Evolutionary conservation across 192 early-diverging fungal species (phyloP).

Genomic region (Podila epigama): DNA sequence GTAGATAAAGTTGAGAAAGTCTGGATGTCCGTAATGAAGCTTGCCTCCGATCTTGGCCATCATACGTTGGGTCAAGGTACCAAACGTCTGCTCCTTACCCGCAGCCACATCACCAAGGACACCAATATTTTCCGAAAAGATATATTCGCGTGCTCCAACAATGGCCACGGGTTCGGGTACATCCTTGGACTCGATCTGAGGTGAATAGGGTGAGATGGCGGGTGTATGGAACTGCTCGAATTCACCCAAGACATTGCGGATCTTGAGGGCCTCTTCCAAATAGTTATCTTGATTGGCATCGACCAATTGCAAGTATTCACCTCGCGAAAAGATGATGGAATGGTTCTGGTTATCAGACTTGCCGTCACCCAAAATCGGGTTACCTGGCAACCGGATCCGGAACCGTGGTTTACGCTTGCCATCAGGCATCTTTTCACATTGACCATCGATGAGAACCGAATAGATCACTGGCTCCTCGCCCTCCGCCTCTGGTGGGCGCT

Average conservation of each 20-base stretch:
- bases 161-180: slow-evolving; percentile 79
- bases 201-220: slow-evolving; percentile 73
- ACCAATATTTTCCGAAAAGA: slow-evolving; percentile 87
- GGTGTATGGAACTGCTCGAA: slow-evolving; percentile 81
- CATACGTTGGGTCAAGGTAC: slow-evolving; percentile 84
- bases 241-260: slow-evolving; percentile 85
- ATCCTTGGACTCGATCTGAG: slow-evolving; percentile 57
- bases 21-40: slow-evolving; percentile 90
- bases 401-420: slow-evolving; percentile 83
- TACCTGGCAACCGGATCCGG: slow-evolving; percentile 79
- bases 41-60: slow-evolving; percentile 86
- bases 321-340: slow-evolving; percentile 83
- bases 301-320: slow-evolving; percentile 86
- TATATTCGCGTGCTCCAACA: slow-evolving; percentile 87
- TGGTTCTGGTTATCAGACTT: slow-evolving; percentile 94
- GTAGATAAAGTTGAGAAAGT: slow-evolving; percentile 88
- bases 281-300: slow-evolving; percentile 95
- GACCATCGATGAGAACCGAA: slow-evolving; percentile 80
- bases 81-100: slow-evolving; percentile 89
- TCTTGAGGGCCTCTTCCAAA: slow-evolving; percentile 90
- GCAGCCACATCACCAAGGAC: slow-evolving; percentile 89
- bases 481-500: slow-evolving; percentile 66
- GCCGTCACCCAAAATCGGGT: slow-evolving; percentile 90
- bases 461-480: slow-evolving; percentile 65
- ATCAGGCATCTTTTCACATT: slow-evolving; percentile 68